A percentile compares a stretch with the other conserved stretches of the same genome.
These are phyloP conservation scores for Candida glaebosa DNA, from an alignment of 805 yeast genomes.

Conservation along the genomic window DNA sequence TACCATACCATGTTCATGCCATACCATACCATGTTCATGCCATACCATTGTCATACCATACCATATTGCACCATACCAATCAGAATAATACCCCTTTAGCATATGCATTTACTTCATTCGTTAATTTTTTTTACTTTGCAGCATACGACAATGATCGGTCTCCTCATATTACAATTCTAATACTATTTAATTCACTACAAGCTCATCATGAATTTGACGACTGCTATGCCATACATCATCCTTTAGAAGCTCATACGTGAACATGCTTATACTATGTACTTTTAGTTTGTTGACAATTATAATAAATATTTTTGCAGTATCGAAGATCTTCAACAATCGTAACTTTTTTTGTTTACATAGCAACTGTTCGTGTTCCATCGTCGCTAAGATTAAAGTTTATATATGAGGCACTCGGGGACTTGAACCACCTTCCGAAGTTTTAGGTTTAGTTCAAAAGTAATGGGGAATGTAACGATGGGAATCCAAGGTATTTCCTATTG, in stretches of 20 bases:
- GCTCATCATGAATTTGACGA: background rate
- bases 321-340: too few relatives aligned
- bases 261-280: background rate
- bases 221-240: background rate
- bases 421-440: background rate
- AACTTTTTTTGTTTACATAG: too few relatives aligned
- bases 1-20: background rate
- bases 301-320: too few relatives aligned
- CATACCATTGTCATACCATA: too few relatives aligned
- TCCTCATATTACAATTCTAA: background rate
- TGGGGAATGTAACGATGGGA: background rate
- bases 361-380: background rate
- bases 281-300: background rate
- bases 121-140: background rate
- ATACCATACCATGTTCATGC: background rate
- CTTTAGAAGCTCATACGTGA: background rate
- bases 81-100: background rate
- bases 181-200: background rate
- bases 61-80: background rate
- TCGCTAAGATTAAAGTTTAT: background rate
- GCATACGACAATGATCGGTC: background rate
- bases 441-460: background rate
- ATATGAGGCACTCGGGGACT: background rate
- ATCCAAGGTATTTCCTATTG: background rate
- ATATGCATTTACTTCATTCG: background rate